A percentile compares a stretch with the other conserved stretches of the same genome.
Evolutionary conservation across 75 land plant genomes (phyloP).

Genomic region (Adiantum capillusveneris): DNA sequence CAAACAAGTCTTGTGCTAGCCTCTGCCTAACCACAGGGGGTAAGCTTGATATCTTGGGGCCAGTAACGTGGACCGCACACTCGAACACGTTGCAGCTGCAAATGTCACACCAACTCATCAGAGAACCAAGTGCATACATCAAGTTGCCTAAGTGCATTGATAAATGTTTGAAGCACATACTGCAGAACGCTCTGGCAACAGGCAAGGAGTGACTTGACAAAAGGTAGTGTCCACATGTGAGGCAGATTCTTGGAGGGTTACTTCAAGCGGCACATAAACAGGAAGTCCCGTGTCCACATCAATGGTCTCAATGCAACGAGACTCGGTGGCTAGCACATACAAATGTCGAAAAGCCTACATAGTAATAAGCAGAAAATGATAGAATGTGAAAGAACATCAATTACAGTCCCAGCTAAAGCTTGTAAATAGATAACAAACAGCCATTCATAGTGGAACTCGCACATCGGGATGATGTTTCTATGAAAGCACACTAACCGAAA

Average conservation of each 20-base stretch:
- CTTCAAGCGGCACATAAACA: constrained; percentile 90
- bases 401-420: neutral
- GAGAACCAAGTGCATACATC: no score
- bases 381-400: neutral
- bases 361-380: constrained; percentile 12
- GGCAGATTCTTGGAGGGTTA: constrained; percentile 62
- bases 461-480: no score
- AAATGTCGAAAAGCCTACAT: constrained; percentile 88
- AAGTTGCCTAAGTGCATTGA: no score
- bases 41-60: constrained; percentile 80
- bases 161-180: constrained; percentile 33
- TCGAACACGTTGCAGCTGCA: constrained; percentile 68
- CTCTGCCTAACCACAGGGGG: constrained; percentile 43
- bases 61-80: constrained; percentile 99
- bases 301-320: constrained; percentile 87
- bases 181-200: constrained; percentile 79
- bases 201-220: constrained; percentile 86
- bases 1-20: no score
- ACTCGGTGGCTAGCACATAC: constrained; percentile 93
- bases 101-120: no score
- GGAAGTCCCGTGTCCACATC: constrained; percentile 97
- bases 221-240: constrained; percentile 74
- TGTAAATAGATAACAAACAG: no score
- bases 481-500: no score
- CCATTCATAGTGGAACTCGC: no score